Base-by-base conservation (phyloP, 306 rosid species). In the Pachyrhizus erosus region DNA sequence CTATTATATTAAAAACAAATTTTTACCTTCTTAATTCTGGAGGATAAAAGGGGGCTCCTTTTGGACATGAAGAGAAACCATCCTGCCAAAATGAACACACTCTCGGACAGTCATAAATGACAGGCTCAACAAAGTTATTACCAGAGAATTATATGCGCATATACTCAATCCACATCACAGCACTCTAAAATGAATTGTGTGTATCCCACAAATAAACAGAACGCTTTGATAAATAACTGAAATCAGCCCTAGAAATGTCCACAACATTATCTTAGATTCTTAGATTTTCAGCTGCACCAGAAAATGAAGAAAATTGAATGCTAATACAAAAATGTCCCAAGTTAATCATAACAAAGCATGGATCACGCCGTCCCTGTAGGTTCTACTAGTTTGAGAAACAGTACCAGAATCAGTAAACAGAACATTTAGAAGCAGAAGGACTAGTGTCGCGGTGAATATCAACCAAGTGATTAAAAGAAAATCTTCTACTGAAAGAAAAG, bases 251-350 rank as follows among this genome's bases (percentile, higher is more conserved):
- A n/a, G n/a, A n/a, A n/a, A n/a, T n/a, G n/a, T n/a, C n/a, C n/a
- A n/a, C 52, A 31, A 45, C 40, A 62, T 34, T 48, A 70, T 79
- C 21, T 9, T 29, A n/a, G n/a, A 43, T 29, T 29, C 43, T 48
- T 31, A 51, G 65, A 23, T 46, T 57, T 72, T 9, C 45, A 64
- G 72, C 70, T 66, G 62, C 77, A 17, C 49, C 73, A 64, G 64
- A 78, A 15, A 60, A 40, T 74, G 67, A 54, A 61, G 75, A 77
- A 37, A 26, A 51, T 43, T 23, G 52, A 45, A 29, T 7, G 72
- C 39, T 27, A 60, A 18, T 43, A 49, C 17, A 48, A 20, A 49
- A 75, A 78, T 24, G 64, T 34, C 68, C 29, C 10, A n/a, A 54
- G 34, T 62, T 20, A 64, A 60, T 51, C 46, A 60, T 46, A 31